Evolutionary conservation across 2,329 filamentous ascomycete species (phyloP).

Genomic region (Dactylellina cionopaga): DNA sequence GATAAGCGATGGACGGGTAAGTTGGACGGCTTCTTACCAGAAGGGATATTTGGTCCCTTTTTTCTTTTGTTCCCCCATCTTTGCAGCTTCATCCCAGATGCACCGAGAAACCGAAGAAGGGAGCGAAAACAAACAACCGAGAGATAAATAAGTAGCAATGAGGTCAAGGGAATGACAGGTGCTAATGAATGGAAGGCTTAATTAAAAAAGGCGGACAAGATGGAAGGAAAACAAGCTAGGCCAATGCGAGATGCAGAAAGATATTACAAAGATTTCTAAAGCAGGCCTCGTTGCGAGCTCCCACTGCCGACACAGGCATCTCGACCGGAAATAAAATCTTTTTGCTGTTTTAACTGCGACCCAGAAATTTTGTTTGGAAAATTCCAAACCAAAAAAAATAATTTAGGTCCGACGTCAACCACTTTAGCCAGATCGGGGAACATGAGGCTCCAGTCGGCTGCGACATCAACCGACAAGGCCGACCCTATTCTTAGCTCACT

Average conservation of each 20-base stretch:
- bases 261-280: conserved; percentile 43
- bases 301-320: neutral
- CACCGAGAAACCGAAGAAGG: neutral
- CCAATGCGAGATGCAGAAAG: conserved; percentile 23
- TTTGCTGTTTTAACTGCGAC: conserved; percentile 31
- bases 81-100: conserved; percentile 31
- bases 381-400: neutral
- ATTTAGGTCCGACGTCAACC: conserved; percentile 24
- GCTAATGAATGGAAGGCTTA: neutral
- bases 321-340: conserved; percentile 27
- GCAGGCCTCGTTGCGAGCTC: conserved; percentile 22
- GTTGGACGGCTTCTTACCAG: conserved; percentile 24
- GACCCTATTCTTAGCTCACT: no score
- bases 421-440: conserved; percentile 34
- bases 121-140: no score
- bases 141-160: no score
- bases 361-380: no score
- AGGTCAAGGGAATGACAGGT: conserved; percentile 1
- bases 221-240: neutral
- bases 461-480: neutral
- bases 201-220: conserved; percentile 2
- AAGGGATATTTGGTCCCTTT: conserved; percentile 48
- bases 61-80: conserved; percentile 45
- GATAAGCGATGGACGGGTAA: conserved; percentile 9
- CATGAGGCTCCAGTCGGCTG: conserved; percentile 1